These are phyloP conservation scores for Blastomyces parvus DNA, from an alignment of 2,329 filamentous ascomycete genomes.

Conservation along the genomic window DNA sequence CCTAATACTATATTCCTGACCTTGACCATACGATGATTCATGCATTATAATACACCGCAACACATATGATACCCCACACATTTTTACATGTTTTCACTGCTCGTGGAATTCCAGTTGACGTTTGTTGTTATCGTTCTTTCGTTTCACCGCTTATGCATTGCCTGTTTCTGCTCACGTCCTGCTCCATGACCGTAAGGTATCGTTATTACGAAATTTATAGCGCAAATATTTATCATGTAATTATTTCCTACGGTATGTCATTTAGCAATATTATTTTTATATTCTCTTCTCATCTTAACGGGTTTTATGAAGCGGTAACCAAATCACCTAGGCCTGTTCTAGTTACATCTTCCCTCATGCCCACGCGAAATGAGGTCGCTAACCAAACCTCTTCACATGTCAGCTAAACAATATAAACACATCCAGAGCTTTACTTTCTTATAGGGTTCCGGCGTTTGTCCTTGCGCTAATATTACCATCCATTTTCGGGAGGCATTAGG, in stretches of 20 bases:
- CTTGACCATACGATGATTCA: neutral
- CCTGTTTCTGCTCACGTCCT: neutral
- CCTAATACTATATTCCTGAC: neutral
- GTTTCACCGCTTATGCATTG: neutral
- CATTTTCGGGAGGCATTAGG: neutral
- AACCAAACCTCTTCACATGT: neutral
- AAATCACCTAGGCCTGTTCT: neutral
- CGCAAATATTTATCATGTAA: neutral
- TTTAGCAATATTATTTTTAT: neutral
- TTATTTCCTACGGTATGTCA: neutral
- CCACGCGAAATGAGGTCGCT: neutral
- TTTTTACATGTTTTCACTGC: neutral
- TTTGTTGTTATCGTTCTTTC: neutral
- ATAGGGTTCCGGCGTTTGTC: neutral
- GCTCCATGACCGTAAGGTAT: neutral
- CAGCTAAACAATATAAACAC: neutral
- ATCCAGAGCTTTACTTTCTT: neutral
- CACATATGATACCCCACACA: neutral
- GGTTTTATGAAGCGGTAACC: neutral
- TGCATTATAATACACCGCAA: neutral
- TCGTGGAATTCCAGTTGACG: neutral
- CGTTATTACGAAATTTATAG: neutral
- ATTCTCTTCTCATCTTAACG: neutral
- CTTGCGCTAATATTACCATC: neutral
- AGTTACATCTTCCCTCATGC: neutral